Base-by-base conservation (phyloP, 139 green algal genomes). In the Marvania coccoides region DNA sequence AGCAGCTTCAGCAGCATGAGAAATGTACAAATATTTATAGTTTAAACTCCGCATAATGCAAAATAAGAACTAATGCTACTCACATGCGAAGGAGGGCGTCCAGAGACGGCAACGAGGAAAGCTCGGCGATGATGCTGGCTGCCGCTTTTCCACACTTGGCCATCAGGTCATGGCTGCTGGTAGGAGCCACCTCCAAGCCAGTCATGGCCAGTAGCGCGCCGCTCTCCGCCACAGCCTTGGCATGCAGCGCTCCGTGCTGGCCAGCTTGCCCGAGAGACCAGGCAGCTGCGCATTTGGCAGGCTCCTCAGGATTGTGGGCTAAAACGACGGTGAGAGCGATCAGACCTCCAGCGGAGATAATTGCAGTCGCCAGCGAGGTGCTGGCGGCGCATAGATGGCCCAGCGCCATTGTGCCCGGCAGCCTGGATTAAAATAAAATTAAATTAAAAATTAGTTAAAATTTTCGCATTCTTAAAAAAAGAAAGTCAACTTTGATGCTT, bases 261-360 rank as follows among this genome's bases (percentile, higher is more conserved):
- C 69, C 69, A 6, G 56, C 10, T 13, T 37, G 38, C n/a, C 70
- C 70, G 13, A 76, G 48, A 2, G 58, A 28, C 70, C 70, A 76
- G 1, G 53, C 62, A 26, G 70, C 70, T 1, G 61, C 62, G 13
- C 33, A n/a, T 15, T 33, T 15, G 7, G 56, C 59, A 33, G n/a
- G 30, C n/a, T 58, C 2, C 28, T 70, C 31, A 13, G 56, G 38
- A 26, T 45, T n/a, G 30, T 56, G 45, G 19, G 42, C 33, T 8
- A 75, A 42, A 0, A 38, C 46, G 7, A 57, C 28, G 5, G n/a
- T 7, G n/a, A 70, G 35, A 14, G 59, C 31, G 6, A 29, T 6
- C 47, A 75, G 9, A 28, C 34, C 59, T 42, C 68, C 61, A 3
- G 48, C 54, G 36, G 42, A 47, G 2, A 42, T 28, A 8, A 72